Evolutionary conservation across 2,329 filamentous ascomycete genomes (phyloP), one percentile per base, ranked within the genome.

Genomic region (Cladophialophora yegresii): DNA sequence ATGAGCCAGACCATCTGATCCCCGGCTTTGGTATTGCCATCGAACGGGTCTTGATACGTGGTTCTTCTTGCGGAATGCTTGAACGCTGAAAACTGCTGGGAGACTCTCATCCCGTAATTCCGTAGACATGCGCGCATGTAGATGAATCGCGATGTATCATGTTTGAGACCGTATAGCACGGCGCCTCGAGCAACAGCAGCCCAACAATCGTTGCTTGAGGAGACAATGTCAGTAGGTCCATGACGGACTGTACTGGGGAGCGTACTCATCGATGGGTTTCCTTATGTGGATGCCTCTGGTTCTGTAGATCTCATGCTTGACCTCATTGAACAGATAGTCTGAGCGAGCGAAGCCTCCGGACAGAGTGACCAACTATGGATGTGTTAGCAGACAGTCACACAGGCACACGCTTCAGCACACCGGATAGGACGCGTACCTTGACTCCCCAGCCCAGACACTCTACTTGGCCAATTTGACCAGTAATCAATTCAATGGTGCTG

Each of bases 31-130:
- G 51, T 54, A n/a, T 54, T n/a, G 23, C 51, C 51, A 54, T 54
- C 51, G 16, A 54, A 54, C 10, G 51, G 51, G 28, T 54, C 51
- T 54, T 54, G 51, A 32, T 54, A 54, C 16, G 51, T 54, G 12
- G 51, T 20, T 54, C 23, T 30, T 9, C 51, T 40, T 40, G 33
- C 12, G 3, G 23, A 28, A 32, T 54, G 51, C 16, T 33, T 54
- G 26, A 54, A 54, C 2, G 28, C 23, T 22, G 51, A 28, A 26
- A 32, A 54, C 20, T 22, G 51, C 28, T 54, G 51, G 16, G 51
- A 30, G 7, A 28, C 7, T 32, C 10, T 54, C 23, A 30, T n/a
- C 2, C 51, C 51, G 16, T 54, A 32, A n/a, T 54, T 54, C 28
- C 51, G 9, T 7, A 22, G 51, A 16, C 51, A 54, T 9, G 23